phyloP scores from a whole-genome alignment of 2,329 filamentous ascomycete species.

The Epichloe uncinata region DNA sequence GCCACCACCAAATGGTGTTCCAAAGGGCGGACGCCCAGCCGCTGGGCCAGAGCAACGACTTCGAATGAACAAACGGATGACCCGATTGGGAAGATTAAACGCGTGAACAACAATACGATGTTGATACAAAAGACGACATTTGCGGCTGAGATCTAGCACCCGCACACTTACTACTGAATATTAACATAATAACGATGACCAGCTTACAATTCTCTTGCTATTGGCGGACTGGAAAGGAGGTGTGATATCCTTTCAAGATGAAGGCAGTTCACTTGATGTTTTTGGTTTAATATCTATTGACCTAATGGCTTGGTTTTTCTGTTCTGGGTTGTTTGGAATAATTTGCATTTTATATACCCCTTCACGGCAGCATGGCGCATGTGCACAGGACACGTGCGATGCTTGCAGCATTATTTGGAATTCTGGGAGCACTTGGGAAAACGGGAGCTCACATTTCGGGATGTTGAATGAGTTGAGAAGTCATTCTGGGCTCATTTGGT shows the following conservation, averaged over 20 bases:
- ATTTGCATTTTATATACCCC: not conserved
- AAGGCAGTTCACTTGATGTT: not conserved
- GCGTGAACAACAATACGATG: slow-evolving; percentile 31
- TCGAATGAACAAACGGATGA: slow-evolving; percentile 50
- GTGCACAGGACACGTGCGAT: no score
- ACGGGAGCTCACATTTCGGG: no score
- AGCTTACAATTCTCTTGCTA: no score
- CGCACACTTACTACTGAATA: no score
- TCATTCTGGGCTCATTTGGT: no score
- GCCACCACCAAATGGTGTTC: not conserved
- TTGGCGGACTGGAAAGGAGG: not conserved
- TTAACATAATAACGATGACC: no score
- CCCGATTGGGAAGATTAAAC: slow-evolving; percentile 32
- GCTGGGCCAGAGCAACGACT: slow-evolving; percentile 16
- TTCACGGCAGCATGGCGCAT: not conserved
- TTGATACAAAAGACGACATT: not conserved
- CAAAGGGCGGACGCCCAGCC: slow-evolving; percentile 7
- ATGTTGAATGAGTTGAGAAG: no score
- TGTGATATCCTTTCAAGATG: not conserved
- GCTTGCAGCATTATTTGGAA: no score
- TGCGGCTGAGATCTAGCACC: no score
- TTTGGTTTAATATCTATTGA: not conserved
- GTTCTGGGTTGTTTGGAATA: not conserved
- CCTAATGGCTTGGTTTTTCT: not conserved
- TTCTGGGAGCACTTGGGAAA: not conserved